phyloP scores from a whole-genome alignment of 202 grass and related monocot genomes.

The Eragrostis tef region DNA sequence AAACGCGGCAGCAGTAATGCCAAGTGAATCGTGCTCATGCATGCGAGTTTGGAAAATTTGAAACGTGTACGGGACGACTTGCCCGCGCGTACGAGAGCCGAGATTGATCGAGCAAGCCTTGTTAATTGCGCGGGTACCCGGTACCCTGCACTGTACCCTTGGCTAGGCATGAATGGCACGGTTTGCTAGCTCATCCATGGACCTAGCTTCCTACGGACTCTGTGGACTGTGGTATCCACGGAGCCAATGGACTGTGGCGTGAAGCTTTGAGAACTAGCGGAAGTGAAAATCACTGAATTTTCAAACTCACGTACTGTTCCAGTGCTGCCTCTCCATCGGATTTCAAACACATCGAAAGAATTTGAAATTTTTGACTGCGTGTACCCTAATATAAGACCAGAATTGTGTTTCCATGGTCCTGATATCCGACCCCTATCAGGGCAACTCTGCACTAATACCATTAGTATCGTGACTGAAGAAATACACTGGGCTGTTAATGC shows the following conservation, averaged over 20 bases:
- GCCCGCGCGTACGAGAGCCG: neutral
- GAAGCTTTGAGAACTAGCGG: neutral
- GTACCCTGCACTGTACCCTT: slow-evolving; percentile 13
- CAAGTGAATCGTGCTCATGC: neutral
- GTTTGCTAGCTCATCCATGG: neutral
- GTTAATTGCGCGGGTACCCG: slow-evolving; percentile 18
- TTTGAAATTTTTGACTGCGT: too few species aligned
- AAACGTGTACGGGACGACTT: neutral
- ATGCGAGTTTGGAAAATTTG: slow-evolving; percentile 4
- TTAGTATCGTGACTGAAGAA: neutral
- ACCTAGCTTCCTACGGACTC: neutral
- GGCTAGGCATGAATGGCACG: neutral
- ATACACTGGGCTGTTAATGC: neutral
- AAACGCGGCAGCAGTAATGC: neutral
- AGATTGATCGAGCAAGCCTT: slow-evolving; percentile 1
- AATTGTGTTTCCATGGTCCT: neutral
- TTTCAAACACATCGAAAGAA: too few species aligned
- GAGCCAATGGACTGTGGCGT: neutral
- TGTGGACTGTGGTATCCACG: too few species aligned
- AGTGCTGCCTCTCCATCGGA: neutral
- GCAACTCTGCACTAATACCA: neutral
- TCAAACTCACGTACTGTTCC: neutral
- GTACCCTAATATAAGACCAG: neutral
- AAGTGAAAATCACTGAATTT: neutral
- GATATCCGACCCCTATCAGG: neutral